Conservation (phyloP, 306 rosid species). For the barrel medic (Medicago truncatula) region DNA sequence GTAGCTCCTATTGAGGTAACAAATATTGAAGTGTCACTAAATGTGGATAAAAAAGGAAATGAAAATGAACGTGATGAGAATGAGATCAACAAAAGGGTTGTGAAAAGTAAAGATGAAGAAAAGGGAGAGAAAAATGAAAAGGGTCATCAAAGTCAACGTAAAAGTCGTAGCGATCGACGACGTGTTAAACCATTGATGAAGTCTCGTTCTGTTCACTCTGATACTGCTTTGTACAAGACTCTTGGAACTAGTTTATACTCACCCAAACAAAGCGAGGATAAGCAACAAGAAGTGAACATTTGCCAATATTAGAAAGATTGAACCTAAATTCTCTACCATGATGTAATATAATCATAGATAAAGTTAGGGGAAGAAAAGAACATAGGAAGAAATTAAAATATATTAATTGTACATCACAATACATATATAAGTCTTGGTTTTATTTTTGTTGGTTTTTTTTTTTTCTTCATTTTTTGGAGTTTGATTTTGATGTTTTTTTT, state of each 20-base stretch:
- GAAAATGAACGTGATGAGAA: constrained; percentile 24
- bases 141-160: constrained; percentile 38
- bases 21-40: background rate
- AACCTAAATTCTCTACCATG: constrained; percentile 2
- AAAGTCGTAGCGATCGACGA: constrained; percentile 50
- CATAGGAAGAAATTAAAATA: background rate
- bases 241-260: constrained; percentile 63
- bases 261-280: constrained; percentile 36
- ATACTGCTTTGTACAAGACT: constrained; percentile 67
- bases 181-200: constrained; percentile 53
- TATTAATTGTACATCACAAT: constrained; percentile 18
- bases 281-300: constrained; percentile 3
- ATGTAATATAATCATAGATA: background rate
- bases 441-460: background rate
- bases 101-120: constrained; percentile 25
- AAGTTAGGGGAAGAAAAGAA: constrained; percentile 17
- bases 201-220: constrained; percentile 67
- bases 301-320: background rate
- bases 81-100: constrained; percentile 20
- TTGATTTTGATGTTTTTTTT: constrained; percentile 11
- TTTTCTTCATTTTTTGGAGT: background rate
- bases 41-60: constrained; percentile 19
- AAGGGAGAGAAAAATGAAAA: constrained; percentile 37
- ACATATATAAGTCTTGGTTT: background rate
- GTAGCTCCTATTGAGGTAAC: constrained; percentile 58